These are phyloP conservation scores for Coix lacrymajobi DNA, from an alignment of 176 grass and related monocot genomes.

Conservation along the genomic window DNA sequence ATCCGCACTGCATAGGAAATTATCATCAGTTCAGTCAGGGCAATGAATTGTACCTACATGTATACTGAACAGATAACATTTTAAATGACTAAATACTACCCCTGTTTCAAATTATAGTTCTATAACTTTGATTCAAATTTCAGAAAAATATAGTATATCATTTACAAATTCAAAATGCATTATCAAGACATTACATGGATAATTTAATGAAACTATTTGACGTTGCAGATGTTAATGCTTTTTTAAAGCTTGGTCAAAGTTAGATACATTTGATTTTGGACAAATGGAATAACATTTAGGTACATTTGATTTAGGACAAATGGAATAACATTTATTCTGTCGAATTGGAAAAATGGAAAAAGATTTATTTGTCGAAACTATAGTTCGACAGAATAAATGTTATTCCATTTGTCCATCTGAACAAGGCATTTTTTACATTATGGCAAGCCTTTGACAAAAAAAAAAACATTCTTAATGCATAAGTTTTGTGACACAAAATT, in stretches of 20 bases:
- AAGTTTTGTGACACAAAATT: neutral
- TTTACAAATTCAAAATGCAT: neutral
- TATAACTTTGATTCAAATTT: neutral
- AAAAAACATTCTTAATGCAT: neutral
- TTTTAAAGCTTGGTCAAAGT: neutral
- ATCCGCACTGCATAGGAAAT: constrained; percentile 50
- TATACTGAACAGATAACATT: neutral
- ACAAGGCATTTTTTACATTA: neutral
- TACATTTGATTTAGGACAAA: no score
- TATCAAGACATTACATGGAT: neutral
- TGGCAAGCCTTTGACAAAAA: neutral
- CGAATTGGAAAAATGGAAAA: no score
- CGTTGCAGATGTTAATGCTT: neutral
- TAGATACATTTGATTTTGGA: neutral
- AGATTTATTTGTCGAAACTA: no score
- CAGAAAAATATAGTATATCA: neutral
- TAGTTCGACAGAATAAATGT: no score
- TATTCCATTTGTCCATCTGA: neutral
- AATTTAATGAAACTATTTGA: neutral
- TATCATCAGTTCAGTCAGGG: neutral
- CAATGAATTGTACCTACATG: neutral
- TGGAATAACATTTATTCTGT: no score
- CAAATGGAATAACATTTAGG: no score
- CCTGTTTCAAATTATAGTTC: neutral
- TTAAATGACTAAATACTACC: neutral